Evolutionary conservation across 139 green algal genomes (phyloP).

Genomic region (Chlorella sp.): DNA sequence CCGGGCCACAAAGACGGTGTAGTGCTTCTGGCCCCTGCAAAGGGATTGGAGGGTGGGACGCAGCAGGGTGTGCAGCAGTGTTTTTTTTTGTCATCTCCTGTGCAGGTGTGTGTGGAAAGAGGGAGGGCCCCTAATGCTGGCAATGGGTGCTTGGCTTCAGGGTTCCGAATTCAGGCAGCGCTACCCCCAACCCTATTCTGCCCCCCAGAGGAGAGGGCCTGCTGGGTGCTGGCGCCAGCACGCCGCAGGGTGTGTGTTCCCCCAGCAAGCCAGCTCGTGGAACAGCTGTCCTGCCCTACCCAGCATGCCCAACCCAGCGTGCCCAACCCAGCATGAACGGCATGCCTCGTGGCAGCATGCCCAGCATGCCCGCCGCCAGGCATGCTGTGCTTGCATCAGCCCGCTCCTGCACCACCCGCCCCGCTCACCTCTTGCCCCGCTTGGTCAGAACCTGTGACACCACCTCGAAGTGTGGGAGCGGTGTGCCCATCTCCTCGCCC

Average conservation of each 20-base stretch:
- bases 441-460: constrained; percentile 43
- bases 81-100: not conserved
- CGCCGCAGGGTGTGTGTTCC: not conserved
- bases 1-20: constrained; percentile 68
- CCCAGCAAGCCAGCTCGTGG: too few species aligned
- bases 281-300: too few species aligned
- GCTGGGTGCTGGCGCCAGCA: not conserved
- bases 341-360: too few species aligned
- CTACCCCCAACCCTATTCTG: too few species aligned
- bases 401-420: not conserved
- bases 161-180: too few species aligned
- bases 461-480: constrained; percentile 34
- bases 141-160: too few species aligned
- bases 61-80: not conserved
- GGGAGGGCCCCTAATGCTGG: too few species aligned
- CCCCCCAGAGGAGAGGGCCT: too few species aligned
- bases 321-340: too few species aligned
- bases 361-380: too few species aligned
- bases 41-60: not conserved
- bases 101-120: not conserved
- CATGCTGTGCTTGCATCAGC: too few species aligned
- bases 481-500: constrained; percentile 56
- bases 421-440: constrained; percentile 65
- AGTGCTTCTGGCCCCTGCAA: constrained; percentile 72
- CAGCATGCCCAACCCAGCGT: too few species aligned